Conservation (phyloP, 2,329 filamentous ascomycete genomes). For the Colletotrichum cereale region DNA sequence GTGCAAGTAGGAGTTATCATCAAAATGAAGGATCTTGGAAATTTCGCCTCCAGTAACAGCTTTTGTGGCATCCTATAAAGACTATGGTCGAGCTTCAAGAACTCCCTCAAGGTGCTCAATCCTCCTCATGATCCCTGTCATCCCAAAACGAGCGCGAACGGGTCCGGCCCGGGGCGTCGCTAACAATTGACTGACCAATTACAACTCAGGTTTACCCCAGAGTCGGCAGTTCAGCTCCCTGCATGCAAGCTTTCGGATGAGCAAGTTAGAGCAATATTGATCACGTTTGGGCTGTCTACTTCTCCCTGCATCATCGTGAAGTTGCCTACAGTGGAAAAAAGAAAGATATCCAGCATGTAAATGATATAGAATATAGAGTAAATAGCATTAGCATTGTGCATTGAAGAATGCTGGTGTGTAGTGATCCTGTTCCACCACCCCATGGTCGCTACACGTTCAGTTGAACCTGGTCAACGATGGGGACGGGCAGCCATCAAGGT, state of each 20-base stretch:
- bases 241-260: constrained; percentile 43
- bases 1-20: rapidly evolving
- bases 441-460: background rate
- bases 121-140: constrained; percentile 19
- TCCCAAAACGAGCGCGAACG: constrained; percentile 36
- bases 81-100: background rate
- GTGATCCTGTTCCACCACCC: background rate
- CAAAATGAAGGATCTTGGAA: rapidly evolving
- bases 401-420: background rate
- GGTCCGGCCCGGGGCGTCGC: constrained; percentile 29
- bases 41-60: no score
- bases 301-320: background rate
- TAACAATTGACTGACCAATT: constrained; percentile 46
- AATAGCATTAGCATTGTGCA: background rate
- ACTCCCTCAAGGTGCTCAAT: constrained; percentile 38
- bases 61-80: background rate
- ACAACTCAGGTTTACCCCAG: constrained; percentile 41
- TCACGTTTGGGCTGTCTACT: constrained; percentile 38
- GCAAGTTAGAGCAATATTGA: constrained; percentile 52
- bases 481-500: constrained; percentile 33
- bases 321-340: background rate
- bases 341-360: background rate
- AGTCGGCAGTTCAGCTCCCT: constrained; percentile 41
- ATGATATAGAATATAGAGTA: no score
- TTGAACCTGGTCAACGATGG: background rate